phyloP scores from a whole-genome alignment of 164 flowering plant species.

The Paratinospora sagittata region DNA sequence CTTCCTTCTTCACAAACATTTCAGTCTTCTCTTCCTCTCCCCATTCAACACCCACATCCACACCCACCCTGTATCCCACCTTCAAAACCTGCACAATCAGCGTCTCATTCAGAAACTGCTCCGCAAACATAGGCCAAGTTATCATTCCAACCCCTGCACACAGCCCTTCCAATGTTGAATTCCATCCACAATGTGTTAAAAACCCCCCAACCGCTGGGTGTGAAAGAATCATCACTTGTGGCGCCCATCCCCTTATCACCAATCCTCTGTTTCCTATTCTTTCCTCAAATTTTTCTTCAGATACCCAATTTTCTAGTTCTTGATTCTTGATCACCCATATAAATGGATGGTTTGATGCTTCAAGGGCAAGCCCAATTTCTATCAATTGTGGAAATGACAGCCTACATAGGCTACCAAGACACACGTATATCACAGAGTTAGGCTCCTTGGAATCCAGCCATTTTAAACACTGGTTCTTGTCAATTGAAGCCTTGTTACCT shows the following conservation, averaged over 20 bases:
- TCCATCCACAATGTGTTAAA: slow-evolving; percentile 60
- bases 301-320: slow-evolving; percentile 36
- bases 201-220: slow-evolving; percentile 49
- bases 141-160: slow-evolving; percentile 4
- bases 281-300: slow-evolving; percentile 32
- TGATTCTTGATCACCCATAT: slow-evolving; percentile 34
- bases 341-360: slow-evolving; percentile 39
- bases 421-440: slow-evolving; percentile 40
- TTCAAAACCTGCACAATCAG: slow-evolving; percentile 24
- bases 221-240: slow-evolving; percentile 47
- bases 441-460: slow-evolving; percentile 39
- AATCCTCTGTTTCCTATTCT: slow-evolving; percentile 42
- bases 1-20: slow-evolving; percentile 27
- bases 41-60: slow-evolving; percentile 12
- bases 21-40: background rate
- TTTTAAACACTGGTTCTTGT: slow-evolving; percentile 24
- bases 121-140: slow-evolving; percentile 9
- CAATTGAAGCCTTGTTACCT: slow-evolving; percentile 28
- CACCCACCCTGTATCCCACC: slow-evolving; percentile 26
- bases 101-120: slow-evolving; percentile 26
- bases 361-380: slow-evolving; percentile 47
- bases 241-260: slow-evolving; percentile 59
- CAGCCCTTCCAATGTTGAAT: slow-evolving; percentile 16
- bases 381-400: slow-evolving; percentile 26
- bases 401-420: slow-evolving; percentile 38